Percentiles rank a stretch among this genome's conserved stretches.
phyloP scores from a whole-genome alignment of 371 early-diverging fungal species.

The Funneliformis caledonium region DNA sequence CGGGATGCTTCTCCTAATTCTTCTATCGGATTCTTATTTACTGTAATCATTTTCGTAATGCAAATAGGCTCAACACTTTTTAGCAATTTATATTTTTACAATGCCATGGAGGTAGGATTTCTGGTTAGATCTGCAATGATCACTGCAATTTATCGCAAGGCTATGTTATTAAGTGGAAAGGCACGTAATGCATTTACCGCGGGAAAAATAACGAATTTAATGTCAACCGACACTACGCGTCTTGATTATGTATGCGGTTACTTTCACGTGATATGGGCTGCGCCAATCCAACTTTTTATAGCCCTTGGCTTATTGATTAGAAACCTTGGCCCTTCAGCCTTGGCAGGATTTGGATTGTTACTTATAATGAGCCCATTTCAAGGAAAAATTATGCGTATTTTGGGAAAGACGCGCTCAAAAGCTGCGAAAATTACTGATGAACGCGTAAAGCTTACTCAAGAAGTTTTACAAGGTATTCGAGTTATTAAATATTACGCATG shows the following conservation, averaged over 20 bases:
- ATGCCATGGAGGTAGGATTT: slow-evolving; percentile 52
- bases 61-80: slow-evolving; percentile 44
- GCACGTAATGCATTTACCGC: slow-evolving; percentile 54
- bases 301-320: slow-evolving; percentile 55
- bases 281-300: slow-evolving; percentile 52
- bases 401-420: slow-evolving; percentile 45
- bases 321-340: slow-evolving; percentile 57
- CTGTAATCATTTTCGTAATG: slow-evolving; percentile 47
- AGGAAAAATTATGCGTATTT: slow-evolving; percentile 44
- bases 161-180: slow-evolving; percentile 35
- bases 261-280: slow-evolving; percentile 55
- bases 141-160: slow-evolving; percentile 66
- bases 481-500: slow-evolving; percentile 63
- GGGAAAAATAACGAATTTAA: slow-evolving; percentile 75
- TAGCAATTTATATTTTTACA: slow-evolving; percentile 49
- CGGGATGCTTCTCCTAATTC: not conserved
- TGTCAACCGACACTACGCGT: slow-evolving; percentile 71
- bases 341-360: slow-evolving; percentile 61
- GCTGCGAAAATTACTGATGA: slow-evolving; percentile 50
- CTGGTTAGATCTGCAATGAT: slow-evolving; percentile 55
- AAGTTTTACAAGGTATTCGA: slow-evolving; percentile 51
- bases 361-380: slow-evolving; percentile 46
- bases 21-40: slow-evolving; percentile 44
- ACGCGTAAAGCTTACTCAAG: slow-evolving; percentile 51
- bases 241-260: slow-evolving; percentile 53